A percentile compares a stretch with the other conserved stretches of the same genome.
Evolutionary conservation across 768 basidiomycete species (phyloP).

Genomic region (Cubamyces lactineus): DNA sequence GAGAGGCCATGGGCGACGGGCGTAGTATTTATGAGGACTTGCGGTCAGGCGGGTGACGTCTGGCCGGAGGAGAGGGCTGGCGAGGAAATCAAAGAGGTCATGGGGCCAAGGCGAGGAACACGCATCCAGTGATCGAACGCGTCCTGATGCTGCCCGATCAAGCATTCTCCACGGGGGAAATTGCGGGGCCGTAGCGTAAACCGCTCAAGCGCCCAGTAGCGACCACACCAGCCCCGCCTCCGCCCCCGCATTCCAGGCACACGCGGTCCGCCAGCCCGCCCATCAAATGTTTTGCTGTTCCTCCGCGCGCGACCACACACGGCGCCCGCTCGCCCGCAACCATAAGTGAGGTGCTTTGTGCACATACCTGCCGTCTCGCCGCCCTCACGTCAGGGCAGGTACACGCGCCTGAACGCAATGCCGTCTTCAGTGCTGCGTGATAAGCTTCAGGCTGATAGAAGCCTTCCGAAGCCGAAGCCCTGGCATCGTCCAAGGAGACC

Average conservation of each 20-base stretch:
- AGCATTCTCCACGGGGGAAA: constrained; percentile 10
- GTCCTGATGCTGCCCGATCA: constrained; percentile 4
- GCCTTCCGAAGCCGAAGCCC: neutral
- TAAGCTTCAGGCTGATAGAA: constrained; percentile 3
- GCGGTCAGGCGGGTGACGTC: constrained; percentile 7
- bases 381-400: neutral
- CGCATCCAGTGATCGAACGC: neutral
- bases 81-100: constrained; percentile 10
- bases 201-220: neutral
- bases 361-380: neutral
- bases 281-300: neutral
- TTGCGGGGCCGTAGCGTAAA: constrained; percentile 10
- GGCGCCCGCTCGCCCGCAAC: neutral
- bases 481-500: neutral
- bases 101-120: constrained; percentile 3
- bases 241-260: neutral
- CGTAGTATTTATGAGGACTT: constrained; percentile 10
- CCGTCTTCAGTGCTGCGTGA: neutral
- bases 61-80: no score
- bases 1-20: neutral
- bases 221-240: neutral
- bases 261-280: neutral
- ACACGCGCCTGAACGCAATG: neutral
- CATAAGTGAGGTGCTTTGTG: neutral
- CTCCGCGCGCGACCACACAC: neutral